These are phyloP conservation scores for Coccomyxa subellipsoidea DNA, from an alignment of 163 green algal genomes.

Conservation along the genomic window DNA sequence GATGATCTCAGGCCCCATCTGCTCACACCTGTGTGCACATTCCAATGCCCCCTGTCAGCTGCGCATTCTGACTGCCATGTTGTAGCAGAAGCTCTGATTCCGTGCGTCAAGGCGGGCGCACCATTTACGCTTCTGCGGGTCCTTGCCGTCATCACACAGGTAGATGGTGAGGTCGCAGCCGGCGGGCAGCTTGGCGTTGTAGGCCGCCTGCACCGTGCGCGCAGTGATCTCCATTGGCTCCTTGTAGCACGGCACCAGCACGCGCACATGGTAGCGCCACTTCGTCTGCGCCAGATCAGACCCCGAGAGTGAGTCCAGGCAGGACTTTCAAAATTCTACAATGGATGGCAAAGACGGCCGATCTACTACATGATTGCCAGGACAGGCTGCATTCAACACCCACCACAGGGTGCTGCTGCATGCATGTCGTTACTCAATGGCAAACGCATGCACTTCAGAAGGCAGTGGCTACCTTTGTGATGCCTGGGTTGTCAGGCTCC, in stretches of 20 bases:
- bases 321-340: no score
- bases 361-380: no score
- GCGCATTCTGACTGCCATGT: no score
- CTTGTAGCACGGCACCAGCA: constrained; percentile 84
- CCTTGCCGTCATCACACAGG: constrained; percentile 74
- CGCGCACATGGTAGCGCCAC: constrained; percentile 54
- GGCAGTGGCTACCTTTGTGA: constrained; percentile 13
- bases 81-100: no score
- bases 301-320: no score
- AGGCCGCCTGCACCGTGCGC: constrained; percentile 62
- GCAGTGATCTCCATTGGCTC: constrained; percentile 67
- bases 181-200: constrained; percentile 57
- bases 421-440: no score
- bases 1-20: constrained; percentile 43
- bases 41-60: no score
- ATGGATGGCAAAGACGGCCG: no score
- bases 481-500: constrained; percentile 34
- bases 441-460: not conserved
- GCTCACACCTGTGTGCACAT: constrained; percentile 25
- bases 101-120: constrained; percentile 16
- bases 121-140: constrained; percentile 56
- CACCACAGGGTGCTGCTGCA: no score
- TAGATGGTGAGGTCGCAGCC: constrained; percentile 62
- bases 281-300: constrained; percentile 11
- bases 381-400: no score